phyloP scores from a whole-genome alignment of 2,329 filamentous ascomycete genomes.

The Boeremia lycopersici region DNA sequence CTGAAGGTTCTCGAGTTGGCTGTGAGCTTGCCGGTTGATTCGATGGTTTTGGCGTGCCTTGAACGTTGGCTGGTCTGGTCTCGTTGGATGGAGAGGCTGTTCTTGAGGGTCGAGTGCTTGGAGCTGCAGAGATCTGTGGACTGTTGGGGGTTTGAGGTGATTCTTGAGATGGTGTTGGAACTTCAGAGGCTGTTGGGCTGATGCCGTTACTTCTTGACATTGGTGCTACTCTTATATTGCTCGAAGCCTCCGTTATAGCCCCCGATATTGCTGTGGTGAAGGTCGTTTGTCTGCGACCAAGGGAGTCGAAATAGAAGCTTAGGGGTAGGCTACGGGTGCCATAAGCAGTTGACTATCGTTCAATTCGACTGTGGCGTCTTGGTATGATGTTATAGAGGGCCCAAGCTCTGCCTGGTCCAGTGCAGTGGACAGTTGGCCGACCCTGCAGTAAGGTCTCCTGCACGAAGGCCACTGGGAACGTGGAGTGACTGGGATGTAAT shows the following conservation, averaged over 20 bases:
- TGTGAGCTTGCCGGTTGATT: slow-evolving; percentile 13
- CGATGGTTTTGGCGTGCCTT: slow-evolving; percentile 15
- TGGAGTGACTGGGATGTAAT: slow-evolving; percentile 25
- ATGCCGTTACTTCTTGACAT: neutral
- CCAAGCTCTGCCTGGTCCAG: slow-evolving; percentile 23
- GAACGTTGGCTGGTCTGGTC: slow-evolving; percentile 16
- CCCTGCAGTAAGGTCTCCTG: slow-evolving; percentile 10
- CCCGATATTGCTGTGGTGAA: slow-evolving; percentile 15
- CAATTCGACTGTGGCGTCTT: slow-evolving; percentile 24
- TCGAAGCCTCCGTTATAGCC: slow-evolving; percentile 11
- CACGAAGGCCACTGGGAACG: slow-evolving; percentile 17
- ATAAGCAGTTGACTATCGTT: slow-evolving; percentile 39
- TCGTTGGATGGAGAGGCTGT: slow-evolving; percentile 34
- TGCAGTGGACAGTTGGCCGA: neutral
- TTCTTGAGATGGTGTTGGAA: slow-evolving; percentile 9
- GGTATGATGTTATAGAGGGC: slow-evolving; percentile 25
- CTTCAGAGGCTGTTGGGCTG: neutral
- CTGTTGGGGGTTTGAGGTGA: slow-evolving; percentile 18
- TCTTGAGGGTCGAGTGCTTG: slow-evolving; percentile 20
- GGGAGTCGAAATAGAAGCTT: slow-evolving; percentile 30
- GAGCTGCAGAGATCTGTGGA: neutral
- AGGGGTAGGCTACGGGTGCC: slow-evolving; percentile 25
- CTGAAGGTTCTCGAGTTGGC: slow-evolving; percentile 13
- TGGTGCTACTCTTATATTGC: slow-evolving; percentile 30
- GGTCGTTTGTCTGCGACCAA: slow-evolving; percentile 23